A percentile compares a stretch with the other conserved stretches of the same genome.
Evolutionary conservation across 352 stramenopile species (phyloP).

Genomic region (Aphanomyces stellatus): DNA sequence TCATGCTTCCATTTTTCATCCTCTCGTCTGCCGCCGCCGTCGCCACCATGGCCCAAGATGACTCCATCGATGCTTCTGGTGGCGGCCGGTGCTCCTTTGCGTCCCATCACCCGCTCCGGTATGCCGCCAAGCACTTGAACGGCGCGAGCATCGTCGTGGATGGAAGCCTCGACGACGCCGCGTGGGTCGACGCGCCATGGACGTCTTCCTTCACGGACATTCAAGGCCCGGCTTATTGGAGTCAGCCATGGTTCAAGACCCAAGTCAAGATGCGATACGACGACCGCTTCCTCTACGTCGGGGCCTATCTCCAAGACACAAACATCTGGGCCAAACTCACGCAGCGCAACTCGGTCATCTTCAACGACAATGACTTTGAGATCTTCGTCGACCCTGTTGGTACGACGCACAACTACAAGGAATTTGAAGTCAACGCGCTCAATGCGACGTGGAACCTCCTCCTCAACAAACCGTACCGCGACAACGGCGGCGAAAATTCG

Average conservation of each 20-base stretch:
- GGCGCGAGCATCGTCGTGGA: constrained; percentile 21
- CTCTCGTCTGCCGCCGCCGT: too few relatives aligned
- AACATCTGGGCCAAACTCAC: constrained; percentile 62
- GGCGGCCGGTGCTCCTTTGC: not conserved
- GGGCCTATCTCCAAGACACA: constrained; percentile 53
- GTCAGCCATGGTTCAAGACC: constrained; percentile 61
- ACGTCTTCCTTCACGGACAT: constrained; percentile 64
- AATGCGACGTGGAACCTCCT: constrained; percentile 87
- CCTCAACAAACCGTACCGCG: constrained; percentile 77
- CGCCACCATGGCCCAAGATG: too few relatives aligned
- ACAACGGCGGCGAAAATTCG: constrained; percentile 77
- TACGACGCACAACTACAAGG: constrained; percentile 83
- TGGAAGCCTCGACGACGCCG: constrained; percentile 45
- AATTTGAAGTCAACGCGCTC: constrained; percentile 84
- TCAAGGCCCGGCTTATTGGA: constrained; percentile 39
- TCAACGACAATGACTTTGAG: constrained; percentile 89
- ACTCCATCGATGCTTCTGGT: not conserved
- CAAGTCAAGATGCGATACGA: constrained; percentile 72
- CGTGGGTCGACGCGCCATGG: constrained; percentile 46
- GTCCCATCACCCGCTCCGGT: not conserved
- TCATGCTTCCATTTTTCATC: too few relatives aligned
- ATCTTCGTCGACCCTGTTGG: constrained; percentile 81
- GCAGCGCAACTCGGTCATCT: constrained; percentile 55
- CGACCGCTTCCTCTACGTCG: constrained; percentile 59
- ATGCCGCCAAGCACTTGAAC: constrained; percentile 4